phyloP scores from a whole-genome alignment of 345 rosid species.

The Tarenaya hassleriana region DNA sequence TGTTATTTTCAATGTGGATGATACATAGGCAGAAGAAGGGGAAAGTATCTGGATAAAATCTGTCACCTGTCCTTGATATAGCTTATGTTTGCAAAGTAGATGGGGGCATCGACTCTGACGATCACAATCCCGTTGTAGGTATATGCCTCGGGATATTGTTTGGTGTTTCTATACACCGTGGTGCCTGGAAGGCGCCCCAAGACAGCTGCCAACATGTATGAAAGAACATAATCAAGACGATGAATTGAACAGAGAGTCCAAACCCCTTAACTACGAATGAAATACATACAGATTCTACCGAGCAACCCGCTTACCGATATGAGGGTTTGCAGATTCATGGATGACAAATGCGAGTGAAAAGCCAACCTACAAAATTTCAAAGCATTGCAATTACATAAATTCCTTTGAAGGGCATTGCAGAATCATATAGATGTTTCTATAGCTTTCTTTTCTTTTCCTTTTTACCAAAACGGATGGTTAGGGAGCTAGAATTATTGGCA shows the following conservation, averaged over 20 bases:
- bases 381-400: slow-evolving; percentile 16
- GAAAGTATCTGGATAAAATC: no score
- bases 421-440: slow-evolving; percentile 1
- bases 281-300: neutral
- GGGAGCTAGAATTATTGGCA: neutral
- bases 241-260: neutral
- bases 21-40: no score
- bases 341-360: slow-evolving; percentile 95
- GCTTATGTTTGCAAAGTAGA: slow-evolving; percentile 95
- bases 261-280: neutral
- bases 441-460: no score
- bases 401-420: slow-evolving; percentile 3
- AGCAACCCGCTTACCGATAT: slow-evolving; percentile 58
- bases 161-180: slow-evolving; percentile 81
- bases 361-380: slow-evolving; percentile 59
- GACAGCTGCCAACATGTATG: slow-evolving; percentile 51
- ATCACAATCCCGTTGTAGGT: slow-evolving; percentile 89
- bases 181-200: slow-evolving; percentile 99
- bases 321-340: slow-evolving; percentile 99
- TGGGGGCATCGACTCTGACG: slow-evolving; percentile 88
- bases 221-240: slow-evolving; percentile 15
- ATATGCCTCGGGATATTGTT: slow-evolving; percentile 94
- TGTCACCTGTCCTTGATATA: slow-evolving; percentile 81
- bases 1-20: slow-evolving; percentile 18
- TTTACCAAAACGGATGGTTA: no score